Percentiles rank a stretch among this genome's conserved stretches.
Evolutionary conservation across 1,139 yeast genomes (phyloP).

Genomic region (Citeromyces siamensis): DNA sequence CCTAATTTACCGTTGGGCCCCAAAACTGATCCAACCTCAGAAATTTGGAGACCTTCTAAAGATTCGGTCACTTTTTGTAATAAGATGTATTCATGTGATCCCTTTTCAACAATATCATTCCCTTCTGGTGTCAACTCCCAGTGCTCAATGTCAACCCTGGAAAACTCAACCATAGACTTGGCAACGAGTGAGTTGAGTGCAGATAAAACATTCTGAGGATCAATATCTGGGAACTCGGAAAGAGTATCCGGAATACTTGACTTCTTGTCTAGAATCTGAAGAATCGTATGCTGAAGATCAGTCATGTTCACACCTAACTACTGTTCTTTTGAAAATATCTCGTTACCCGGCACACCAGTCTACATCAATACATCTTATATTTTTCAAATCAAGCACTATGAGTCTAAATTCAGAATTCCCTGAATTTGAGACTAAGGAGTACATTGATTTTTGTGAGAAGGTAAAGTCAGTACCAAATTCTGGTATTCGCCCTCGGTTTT

Average conservation of each 20-base stretch:
- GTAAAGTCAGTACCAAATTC: neutral
- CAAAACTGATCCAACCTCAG: constrained; percentile 66
- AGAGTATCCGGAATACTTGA: constrained; percentile 57
- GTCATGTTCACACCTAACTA: no score
- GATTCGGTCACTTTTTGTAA: constrained; percentile 64
- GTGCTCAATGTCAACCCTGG: constrained; percentile 61
- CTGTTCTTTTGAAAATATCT: neutral
- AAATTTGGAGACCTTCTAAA: constrained; percentile 68
- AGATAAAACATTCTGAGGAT: constrained; percentile 49
- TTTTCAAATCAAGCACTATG: neutral
- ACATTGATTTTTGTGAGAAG: neutral
- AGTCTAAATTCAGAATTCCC: constrained; percentile 4
- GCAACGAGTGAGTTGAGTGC: constrained; percentile 83
- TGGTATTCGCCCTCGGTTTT: neutral
- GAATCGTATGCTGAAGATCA: constrained; percentile 42
- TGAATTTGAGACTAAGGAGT: constrained; percentile 4
- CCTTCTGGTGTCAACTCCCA: constrained; percentile 81
- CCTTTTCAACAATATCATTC: constrained; percentile 58
- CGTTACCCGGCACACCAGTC: neutral
- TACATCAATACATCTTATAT: neutral
- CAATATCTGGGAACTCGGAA: constrained; percentile 36
- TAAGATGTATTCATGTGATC: constrained; percentile 85
- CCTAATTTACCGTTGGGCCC: constrained; percentile 86
- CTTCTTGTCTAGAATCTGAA: constrained; percentile 45
- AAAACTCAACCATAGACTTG: constrained; percentile 66